Conservation (phyloP, 2,329 filamentous ascomycete species). For the Paecilomyces sp. region DNA sequence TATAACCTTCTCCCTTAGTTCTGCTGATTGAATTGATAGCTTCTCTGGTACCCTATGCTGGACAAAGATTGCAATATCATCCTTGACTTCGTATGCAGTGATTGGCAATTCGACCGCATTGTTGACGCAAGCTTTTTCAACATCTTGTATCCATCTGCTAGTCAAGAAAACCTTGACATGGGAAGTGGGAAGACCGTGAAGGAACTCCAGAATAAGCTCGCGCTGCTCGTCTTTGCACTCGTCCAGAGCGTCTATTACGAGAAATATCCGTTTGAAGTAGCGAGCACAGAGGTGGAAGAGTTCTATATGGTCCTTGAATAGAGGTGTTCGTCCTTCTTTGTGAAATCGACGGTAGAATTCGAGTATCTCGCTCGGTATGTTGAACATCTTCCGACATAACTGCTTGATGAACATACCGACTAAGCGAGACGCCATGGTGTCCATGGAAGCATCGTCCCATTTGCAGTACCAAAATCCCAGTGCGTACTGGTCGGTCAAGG, state of each 20-base stretch:
- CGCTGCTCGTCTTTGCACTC: slow-evolving; percentile 4
- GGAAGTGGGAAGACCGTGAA: not conserved
- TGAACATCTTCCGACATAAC: slow-evolving; percentile 3
- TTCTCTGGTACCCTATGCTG: slow-evolving; percentile 2
- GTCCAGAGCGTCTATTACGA: slow-evolving; percentile 4
- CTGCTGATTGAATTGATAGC: not conserved
- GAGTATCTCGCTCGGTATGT: not conserved
- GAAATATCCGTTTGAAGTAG: not conserved
- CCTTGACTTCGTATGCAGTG: not conserved
- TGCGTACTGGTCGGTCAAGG: not conserved
- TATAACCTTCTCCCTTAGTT: not conserved
- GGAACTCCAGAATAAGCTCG: not conserved
- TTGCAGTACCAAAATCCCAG: slow-evolving; percentile 4
- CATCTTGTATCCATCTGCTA: slow-evolving; percentile 4
- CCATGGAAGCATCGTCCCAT: slow-evolving; percentile 2
- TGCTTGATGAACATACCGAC: slow-evolving; percentile 6
- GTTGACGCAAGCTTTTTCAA: not conserved
- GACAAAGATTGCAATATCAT: slow-evolving; percentile 3
- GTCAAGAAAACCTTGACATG: slow-evolving; percentile 3
- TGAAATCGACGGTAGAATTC: slow-evolving; percentile 1
- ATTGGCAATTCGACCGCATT: not conserved
- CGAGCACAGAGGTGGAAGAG: slow-evolving; percentile 3
- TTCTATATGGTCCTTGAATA: slow-evolving; percentile 1
- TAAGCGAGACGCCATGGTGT: not conserved
- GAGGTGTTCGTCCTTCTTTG: slow-evolving; percentile 1